A percentile compares a stretch with the other conserved stretches of the same genome.
These are phyloP conservation scores for Hirsutella thompsonii DNA, from an alignment of 2,329 filamentous ascomycete species.

Conservation along the genomic window DNA sequence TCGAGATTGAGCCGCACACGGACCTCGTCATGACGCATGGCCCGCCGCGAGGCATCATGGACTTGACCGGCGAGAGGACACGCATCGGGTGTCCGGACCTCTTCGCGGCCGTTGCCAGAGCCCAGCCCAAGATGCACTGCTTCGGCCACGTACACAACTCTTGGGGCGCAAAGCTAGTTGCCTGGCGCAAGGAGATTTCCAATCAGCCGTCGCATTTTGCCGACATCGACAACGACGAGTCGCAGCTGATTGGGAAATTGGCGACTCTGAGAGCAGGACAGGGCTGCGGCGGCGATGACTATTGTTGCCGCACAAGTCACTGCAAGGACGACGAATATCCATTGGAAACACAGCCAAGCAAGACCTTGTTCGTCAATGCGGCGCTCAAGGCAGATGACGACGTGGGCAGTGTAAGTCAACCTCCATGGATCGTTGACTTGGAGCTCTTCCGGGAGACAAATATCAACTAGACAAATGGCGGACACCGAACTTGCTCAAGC, in stretches of 20 bases:
- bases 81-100: slow-evolving; percentile 18
- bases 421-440: no score
- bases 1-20: slow-evolving; percentile 10
- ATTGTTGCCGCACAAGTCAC: not conserved
- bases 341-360: slow-evolving; percentile 18
- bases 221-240: slow-evolving; percentile 32
- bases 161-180: slow-evolving; percentile 29
- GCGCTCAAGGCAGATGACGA: slow-evolving; percentile 36
- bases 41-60: slow-evolving; percentile 26
- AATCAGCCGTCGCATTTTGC: slow-evolving; percentile 28
- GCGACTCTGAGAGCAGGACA: not conserved
- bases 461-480: no score
- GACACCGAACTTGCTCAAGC: no score
- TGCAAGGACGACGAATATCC: slow-evolving; percentile 13
- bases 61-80: slow-evolving; percentile 16
- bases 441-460: no score
- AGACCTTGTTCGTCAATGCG: slow-evolving; percentile 44
- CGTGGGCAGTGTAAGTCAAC: slow-evolving; percentile 24
- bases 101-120: slow-evolving; percentile 14
- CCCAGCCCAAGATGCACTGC: slow-evolving; percentile 20
- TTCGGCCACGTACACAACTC: slow-evolving; percentile 21
- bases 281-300: not conserved
- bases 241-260: slow-evolving; percentile 22
- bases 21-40: slow-evolving; percentile 23
- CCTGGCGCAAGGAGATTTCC: slow-evolving; percentile 24